Base-by-base conservation (phyloP, 371 early-diverging fungal species). In the Gilbertella persicaria region DNA sequence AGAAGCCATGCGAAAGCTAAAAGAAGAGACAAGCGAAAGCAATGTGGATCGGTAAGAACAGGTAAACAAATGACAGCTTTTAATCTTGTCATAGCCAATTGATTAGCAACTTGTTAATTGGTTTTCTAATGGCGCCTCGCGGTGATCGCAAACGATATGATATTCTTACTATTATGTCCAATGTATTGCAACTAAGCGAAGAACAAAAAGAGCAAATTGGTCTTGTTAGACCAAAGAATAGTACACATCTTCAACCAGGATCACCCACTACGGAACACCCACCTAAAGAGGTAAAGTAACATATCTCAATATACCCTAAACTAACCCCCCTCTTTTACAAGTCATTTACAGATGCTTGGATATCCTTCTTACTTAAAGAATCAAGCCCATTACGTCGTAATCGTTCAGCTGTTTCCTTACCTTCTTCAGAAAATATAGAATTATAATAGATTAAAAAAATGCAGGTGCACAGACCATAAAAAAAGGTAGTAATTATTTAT, bases 121-220 rank as follows among this genome's bases (percentile, higher is more conserved):
- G 90, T 0, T 96, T 94, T 64, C 69, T 93, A 52, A 72, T 85
- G 49, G 83, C 91, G 30, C 91, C 91, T 28, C 81, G 93, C 24
- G 94, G 93, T 20, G 95, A 94, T 64, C 79, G 87, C 40, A 94
- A 92, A 64, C 82, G 93, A 28, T 96, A 79, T 62, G 95, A 96
- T 65, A 91, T 94, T 41, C 67, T 96, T 47, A 85, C 84, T 30
- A 83, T 96, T 41, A 93, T 96, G 67, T 83, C 92, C n/a, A 89
- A 83, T 52, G 89, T 95, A 16, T 71, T 96, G 44, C 86, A 91
- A 69, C 82, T 93, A 50, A 80, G 76, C 9, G 93, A 93, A 42
- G 92, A 93, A 62, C 93, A 96, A 66, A 90, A 90, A 54, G 85
- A 87, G 55, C 85, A 87, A 55, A 88, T 93, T 26, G 94, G 96